These are phyloP conservation scores for Trametes cubensis DNA, from an alignment of 768 basidiomycete genomes.

Conservation along the genomic window DNA sequence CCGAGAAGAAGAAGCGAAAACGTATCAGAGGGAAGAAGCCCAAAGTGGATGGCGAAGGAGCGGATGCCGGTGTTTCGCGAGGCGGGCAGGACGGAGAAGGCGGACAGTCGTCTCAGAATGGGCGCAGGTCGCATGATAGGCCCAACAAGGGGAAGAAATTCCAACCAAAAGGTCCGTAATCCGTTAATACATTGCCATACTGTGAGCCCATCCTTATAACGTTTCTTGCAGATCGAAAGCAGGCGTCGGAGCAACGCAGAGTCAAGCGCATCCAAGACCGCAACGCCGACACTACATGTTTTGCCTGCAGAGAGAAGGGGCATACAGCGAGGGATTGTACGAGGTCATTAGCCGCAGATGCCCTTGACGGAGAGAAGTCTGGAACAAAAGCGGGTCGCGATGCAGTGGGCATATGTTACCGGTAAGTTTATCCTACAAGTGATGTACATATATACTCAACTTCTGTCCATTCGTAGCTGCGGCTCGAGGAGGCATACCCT, in stretches of 20 bases:
- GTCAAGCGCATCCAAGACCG: constrained; percentile 64
- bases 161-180: constrained; percentile 27
- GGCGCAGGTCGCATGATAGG: constrained; percentile 28
- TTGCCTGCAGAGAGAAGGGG: constrained; percentile 82
- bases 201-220: background rate
- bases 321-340: constrained; percentile 87
- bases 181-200: constrained; percentile 21
- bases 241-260: constrained; percentile 60
- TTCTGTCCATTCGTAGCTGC: constrained; percentile 53
- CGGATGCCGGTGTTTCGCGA: constrained; percentile 7
- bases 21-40: constrained; percentile 48
- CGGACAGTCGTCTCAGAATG: constrained; percentile 28
- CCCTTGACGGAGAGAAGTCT: constrained; percentile 23
- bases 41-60: constrained; percentile 5
- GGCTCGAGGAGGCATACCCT: constrained; percentile 79
- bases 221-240: constrained; percentile 28
- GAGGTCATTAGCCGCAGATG: constrained; percentile 37
- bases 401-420: constrained; percentile 66
- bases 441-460: background rate
- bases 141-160: constrained; percentile 35
- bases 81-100: constrained; percentile 23
- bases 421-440: constrained; percentile 25
- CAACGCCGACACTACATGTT: constrained; percentile 67
- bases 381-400: constrained; percentile 47
- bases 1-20: constrained; percentile 63